Base-by-base conservation (phyloP, 768 basidiomycete species). In the Amanita polypyramis region DNA sequence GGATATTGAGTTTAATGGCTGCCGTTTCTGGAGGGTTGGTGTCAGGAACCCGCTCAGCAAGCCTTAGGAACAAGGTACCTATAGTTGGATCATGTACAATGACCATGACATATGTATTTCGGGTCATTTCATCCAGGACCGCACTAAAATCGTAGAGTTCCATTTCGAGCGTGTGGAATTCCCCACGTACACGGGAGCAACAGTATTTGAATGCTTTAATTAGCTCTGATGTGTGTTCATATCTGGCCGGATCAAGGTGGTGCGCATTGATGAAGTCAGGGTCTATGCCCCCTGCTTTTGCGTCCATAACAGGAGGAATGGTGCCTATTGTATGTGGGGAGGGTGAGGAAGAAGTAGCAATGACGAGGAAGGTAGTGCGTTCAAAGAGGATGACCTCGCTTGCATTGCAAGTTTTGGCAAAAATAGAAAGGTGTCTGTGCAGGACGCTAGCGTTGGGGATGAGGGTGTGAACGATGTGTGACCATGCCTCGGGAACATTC, bases 321-420 rank as follows among this genome's bases (percentile, higher is more conserved):
- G 51, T 57, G 45, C 56, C 57, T 49, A 67, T 58, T 33, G 69
- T 53, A 32, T 64, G 52, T 19, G 61, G 50, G 17, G 70, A 72
- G 61, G 60, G 74, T 56, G 56, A 70, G 55, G 64, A 76, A 17
- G 85, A 86, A 2, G 87, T 87, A 4, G 95, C 92, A 53, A 99
- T 93, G 55, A 99, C 94, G 46, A 99, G 85, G 70, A 98, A 98
- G 27, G 96, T 98, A 7, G 93, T 94, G 44, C 90, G 85, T 61
- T 99, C 96, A 57, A 99, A 98, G 34, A 97, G 78, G 57, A 98
- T 83, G 49, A 92, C 90, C 64, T 99, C 96, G 0, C 86, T 87
- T 5, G 94, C 93, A 53, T 77, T 84, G 61, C 92, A 93, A 1
- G 91, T 81, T 40, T 80, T 74, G 11, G 93, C 87, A 51, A 98